Conservation (phyloP, 176 grass and related monocot species). For the Pharus latifolius region DNA sequence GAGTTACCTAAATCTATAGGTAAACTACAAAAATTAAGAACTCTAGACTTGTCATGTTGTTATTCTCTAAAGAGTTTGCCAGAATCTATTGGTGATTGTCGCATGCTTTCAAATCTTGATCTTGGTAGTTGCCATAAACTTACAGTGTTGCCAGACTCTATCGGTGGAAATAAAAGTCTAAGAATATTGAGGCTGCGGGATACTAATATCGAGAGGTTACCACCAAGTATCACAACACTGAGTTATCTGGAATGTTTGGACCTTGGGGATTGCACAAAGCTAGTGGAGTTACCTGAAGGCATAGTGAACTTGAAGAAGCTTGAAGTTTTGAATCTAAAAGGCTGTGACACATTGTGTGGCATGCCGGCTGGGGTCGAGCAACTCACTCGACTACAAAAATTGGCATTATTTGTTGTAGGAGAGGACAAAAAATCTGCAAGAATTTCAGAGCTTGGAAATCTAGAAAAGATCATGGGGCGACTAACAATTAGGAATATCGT, state of each 20-base stretch:
- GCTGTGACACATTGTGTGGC: no score
- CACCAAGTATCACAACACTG: no score
- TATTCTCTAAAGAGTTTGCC: background rate
- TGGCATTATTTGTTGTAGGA: background rate
- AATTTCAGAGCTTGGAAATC: constrained; percentile 3
- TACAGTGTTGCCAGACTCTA: no score
- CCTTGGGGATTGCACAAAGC: background rate
- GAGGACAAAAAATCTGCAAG: background rate
- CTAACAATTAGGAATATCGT: background rate
- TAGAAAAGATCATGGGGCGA: background rate
- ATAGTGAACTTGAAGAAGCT: no score
- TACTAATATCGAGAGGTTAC: background rate
- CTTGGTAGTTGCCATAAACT: no score
- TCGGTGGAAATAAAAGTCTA: no score
- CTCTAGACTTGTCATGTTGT: background rate
- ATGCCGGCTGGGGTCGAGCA: background rate
- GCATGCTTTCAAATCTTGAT: no score
- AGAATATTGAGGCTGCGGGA: no score
- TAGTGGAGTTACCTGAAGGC: background rate
- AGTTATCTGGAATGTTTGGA: background rate
- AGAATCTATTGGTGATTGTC: background rate
- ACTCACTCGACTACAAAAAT: background rate
- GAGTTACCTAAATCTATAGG: constrained; percentile 2
- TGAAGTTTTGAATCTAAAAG: no score
- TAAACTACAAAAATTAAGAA: background rate